phyloP scores from a whole-genome alignment of 768 basidiomycete species.

The Amanita exitialis region DNA sequence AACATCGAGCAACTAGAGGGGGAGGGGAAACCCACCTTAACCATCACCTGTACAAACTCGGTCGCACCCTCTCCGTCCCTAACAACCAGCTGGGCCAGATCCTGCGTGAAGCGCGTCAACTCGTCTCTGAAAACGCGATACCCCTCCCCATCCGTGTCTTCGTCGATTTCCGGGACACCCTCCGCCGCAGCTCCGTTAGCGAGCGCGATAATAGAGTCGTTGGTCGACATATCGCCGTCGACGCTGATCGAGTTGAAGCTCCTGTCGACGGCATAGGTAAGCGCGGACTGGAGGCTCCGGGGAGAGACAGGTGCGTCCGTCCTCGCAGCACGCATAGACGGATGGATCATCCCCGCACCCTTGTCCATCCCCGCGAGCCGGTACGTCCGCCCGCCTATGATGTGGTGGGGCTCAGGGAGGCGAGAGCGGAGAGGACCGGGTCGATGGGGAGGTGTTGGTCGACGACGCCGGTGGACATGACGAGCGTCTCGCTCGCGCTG shows the following conservation, averaged over 20 bases:
- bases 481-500: slow-evolving; percentile 50
- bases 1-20: no score
- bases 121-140: slow-evolving; percentile 71
- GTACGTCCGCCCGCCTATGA: slow-evolving; percentile 56
- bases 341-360: slow-evolving; percentile 99
- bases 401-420: slow-evolving; percentile 14
- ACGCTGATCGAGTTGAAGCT: slow-evolving; percentile 97
- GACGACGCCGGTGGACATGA: slow-evolving; percentile 98
- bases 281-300: slow-evolving; percentile 67
- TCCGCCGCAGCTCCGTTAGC: slow-evolving; percentile 77
- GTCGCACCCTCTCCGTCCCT: slow-evolving; percentile 97
- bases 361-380: slow-evolving; percentile 96
- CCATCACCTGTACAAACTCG: slow-evolving; percentile 90
- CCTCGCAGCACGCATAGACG: slow-evolving; percentile 80
- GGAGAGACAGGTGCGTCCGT: slow-evolving; percentile 89
- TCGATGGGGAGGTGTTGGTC: slow-evolving; percentile 89
- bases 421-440: slow-evolving; percentile 57
- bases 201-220: slow-evolving; percentile 84
- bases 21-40: slow-evolving; percentile 82
- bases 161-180: slow-evolving; percentile 40
- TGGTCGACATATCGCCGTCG: slow-evolving; percentile 98
- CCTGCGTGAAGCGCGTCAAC: slow-evolving; percentile 79
- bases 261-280: slow-evolving; percentile 87
- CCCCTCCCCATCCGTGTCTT: slow-evolving; percentile 45
- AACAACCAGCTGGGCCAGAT: slow-evolving; percentile 92